Conservation (phyloP, 1,284 basidiomycete genomes). For the Blastosporella zonata region DNA sequence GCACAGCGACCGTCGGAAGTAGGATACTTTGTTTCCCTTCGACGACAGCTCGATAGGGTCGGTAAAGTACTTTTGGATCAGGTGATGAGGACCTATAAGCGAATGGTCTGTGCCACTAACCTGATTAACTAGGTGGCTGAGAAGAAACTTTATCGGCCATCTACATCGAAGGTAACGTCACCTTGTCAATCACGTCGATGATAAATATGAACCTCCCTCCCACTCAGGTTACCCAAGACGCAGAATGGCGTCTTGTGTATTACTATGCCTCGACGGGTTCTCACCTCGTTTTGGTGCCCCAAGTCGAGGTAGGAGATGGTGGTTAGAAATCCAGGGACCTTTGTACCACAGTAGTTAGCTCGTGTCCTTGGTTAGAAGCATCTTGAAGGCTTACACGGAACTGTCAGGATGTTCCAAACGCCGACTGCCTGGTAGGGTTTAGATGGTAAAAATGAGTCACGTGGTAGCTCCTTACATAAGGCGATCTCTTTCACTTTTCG, state of each 20-base stretch:
- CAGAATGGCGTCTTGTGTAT: slow-evolving; percentile 12
- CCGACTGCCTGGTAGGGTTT: too few species aligned
- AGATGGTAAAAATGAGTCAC: slow-evolving; percentile 2
- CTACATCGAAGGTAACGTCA: neutral
- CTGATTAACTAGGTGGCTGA: slow-evolving; percentile 1
- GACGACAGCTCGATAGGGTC: slow-evolving; percentile 17
- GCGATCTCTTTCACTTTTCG: neutral
- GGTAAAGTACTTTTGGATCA: slow-evolving; percentile 22
- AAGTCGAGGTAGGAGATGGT: neutral
- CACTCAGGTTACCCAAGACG: neutral
- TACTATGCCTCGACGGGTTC: slow-evolving; percentile 14
- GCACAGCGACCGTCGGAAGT: slow-evolving; percentile 5
- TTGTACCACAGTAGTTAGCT: too few species aligned
- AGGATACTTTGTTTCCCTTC: slow-evolving; percentile 22
- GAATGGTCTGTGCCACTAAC: neutral
- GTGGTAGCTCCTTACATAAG: slow-evolving; percentile 13
- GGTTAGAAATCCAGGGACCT: too few species aligned
- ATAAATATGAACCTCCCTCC: neutral
- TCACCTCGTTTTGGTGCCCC: slow-evolving; percentile 18
- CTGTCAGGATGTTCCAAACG: too few species aligned
- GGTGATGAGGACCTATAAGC: slow-evolving; percentile 16
- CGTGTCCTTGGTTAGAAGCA: too few species aligned
- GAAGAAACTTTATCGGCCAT: neutral
- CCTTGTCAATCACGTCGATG: neutral
- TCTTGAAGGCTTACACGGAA: too few species aligned